Evolutionary conservation across 768 basidiomycete species (phyloP), one percentile per base, ranked within the genome.

Genomic region (Candolleomyces efflorescens): DNA sequence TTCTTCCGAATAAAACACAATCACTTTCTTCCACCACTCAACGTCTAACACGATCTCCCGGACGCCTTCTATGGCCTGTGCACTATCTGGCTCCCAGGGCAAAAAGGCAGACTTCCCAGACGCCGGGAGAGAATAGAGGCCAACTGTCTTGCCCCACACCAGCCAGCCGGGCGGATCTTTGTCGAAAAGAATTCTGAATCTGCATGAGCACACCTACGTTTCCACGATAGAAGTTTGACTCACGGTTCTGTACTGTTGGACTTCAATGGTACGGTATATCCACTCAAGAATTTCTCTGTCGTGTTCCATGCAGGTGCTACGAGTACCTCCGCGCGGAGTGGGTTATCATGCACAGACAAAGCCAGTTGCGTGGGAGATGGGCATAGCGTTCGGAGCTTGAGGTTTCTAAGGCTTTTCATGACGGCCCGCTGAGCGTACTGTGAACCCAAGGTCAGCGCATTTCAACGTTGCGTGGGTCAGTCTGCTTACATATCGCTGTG

Each of bases 311-410:
- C 79, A 11, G 78, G 79, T 32, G 80, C 61, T 2, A 88, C 70
- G 3, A 75, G 67, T 41, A 90, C 70, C 7, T 68, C 70, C 55
- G 72, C 73, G 61, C 83, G 82, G 41, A 93, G 76, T 1, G 90
- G 90, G 65, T 94, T 92, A 58, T 77, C 76, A 55, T 81, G 82
- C 43, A 78, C 78, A 62, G 81, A 82, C 4, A 89, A 69, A 10
- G 83, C 81, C 17, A 94, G 72, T 59, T 87, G 85, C 38, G 76
- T 73, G 32, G 82, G 77, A 12, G 76, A 74, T 0, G 67, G 71
- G 59, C 84, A 84, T 50, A 84, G 81, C 1, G 92, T 89, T 45
- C 92, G 82, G n/a, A 95, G 65, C 71, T 94, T 94, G 72, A 94
- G 78, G 68, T 85, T 84, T 54, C 89, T 83, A 6, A 87, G 75